Percentiles rank a stretch among this genome's conserved stretches.
Evolutionary conservation across 2,329 filamentous ascomycete genomes (phyloP).

Genomic region (Bipolaris gigantea): DNA sequence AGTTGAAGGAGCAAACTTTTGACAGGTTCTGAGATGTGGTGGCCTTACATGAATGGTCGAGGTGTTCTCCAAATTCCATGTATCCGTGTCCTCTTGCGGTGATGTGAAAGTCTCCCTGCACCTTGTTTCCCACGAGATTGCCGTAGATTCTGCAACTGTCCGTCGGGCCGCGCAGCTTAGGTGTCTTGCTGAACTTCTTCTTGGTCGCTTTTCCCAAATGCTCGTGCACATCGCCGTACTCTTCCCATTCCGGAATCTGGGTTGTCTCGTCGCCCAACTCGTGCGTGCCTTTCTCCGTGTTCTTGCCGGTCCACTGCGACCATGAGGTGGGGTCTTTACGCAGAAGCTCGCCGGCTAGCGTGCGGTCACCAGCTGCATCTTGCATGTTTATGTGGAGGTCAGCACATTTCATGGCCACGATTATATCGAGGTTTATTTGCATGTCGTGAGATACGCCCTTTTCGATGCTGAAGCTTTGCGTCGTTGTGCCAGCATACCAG

Average conservation of each 20-base stretch:
- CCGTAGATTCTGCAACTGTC: conserved; percentile 91
- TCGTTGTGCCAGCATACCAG: conserved; percentile 84
- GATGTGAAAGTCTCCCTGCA: conserved; percentile 97
- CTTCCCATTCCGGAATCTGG: conserved; percentile 51
- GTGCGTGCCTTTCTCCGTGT: conserved; percentile 56
- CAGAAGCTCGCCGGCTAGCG: conserved; percentile 76
- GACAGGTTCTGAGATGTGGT: neutral
- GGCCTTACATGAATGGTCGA: conserved; percentile 75
- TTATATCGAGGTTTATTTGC: conserved; percentile 95
- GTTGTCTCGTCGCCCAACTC: conserved; percentile 47
- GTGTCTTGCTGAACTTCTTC: conserved; percentile 71
- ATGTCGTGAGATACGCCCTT: conserved; percentile 84
- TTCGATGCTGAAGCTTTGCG: conserved; percentile 90
- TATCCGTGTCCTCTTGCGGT: conserved; percentile 97
- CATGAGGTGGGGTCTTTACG: conserved; percentile 78
- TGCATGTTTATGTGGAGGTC: conserved; percentile 97
- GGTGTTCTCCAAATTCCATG: conserved; percentile 73
- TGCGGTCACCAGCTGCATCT: conserved; percentile 89
- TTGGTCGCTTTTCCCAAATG: conserved; percentile 76
- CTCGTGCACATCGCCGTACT: conserved; percentile 86
- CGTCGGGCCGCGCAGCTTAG: conserved; percentile 59
- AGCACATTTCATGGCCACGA: conserved; percentile 82
- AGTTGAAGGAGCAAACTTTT: neutral
- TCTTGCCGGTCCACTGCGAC: conserved; percentile 76
- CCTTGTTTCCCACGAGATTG: conserved; percentile 89